Percentiles rank a stretch among this genome's conserved stretches.
phyloP scores from a whole-genome alignment of 2,329 filamentous ascomycete species.

The Hypoxylon sp. region DNA sequence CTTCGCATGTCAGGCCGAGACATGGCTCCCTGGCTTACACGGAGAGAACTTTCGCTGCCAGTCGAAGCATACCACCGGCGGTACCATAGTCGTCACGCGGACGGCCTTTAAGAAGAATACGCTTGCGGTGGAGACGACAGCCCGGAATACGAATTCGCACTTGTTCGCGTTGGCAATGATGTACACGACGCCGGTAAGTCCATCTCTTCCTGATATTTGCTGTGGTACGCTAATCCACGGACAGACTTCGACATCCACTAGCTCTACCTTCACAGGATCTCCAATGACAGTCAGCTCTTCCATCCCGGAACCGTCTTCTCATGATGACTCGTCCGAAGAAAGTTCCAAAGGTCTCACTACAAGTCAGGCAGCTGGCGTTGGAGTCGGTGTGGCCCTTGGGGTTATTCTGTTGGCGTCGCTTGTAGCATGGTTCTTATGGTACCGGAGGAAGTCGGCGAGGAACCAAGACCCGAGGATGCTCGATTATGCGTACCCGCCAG shows the following conservation, averaged over 20 bases:
- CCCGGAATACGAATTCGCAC: slow-evolving; percentile 9
- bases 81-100: slow-evolving; percentile 16
- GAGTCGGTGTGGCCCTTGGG: background rate
- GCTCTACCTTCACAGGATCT: background rate
- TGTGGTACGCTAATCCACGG: background rate
- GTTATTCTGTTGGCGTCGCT: background rate
- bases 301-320: background rate
- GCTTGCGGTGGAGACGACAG: background rate
- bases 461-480: background rate
- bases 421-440: background rate
- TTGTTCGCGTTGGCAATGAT: slow-evolving; percentile 34
- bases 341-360: background rate
- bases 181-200: slow-evolving; percentile 33
- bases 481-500: background rate
- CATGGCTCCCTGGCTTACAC: slow-evolving; percentile 4
- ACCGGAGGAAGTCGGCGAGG: background rate
- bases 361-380: slow-evolving; percentile 15
- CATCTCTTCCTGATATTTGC: background rate
- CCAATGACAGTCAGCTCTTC: background rate
- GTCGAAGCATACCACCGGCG: slow-evolving; percentile 10
- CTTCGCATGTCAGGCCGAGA: slow-evolving; percentile 20
- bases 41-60: slow-evolving; percentile 30
- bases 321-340: background rate
- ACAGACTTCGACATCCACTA: slow-evolving; percentile 4
- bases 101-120: slow-evolving; percentile 21